Evolutionary conservation across 2,329 filamentous ascomycete species (phyloP).

Genomic region (Talaromyces sp.): DNA sequence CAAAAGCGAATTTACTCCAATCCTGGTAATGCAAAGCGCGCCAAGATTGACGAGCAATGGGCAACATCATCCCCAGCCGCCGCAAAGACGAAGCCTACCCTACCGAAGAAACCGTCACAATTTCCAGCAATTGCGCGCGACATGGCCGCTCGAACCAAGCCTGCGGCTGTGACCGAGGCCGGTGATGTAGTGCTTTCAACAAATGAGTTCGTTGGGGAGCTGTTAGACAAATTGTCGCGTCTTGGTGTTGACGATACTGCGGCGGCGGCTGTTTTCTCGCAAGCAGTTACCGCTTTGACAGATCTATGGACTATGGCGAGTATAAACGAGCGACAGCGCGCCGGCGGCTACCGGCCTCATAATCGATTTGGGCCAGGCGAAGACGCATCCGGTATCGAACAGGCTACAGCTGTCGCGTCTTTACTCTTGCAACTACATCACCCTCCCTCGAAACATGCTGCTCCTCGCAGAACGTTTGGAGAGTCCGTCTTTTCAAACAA

Average conservation of each 20-base stretch:
- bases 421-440: slow-evolving; percentile 77
- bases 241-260: slow-evolving; percentile 27
- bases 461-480: slow-evolving; percentile 17
- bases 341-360: slow-evolving; percentile 33
- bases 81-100: slow-evolving; percentile 29
- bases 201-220: slow-evolving; percentile 62
- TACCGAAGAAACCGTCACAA: slow-evolving; percentile 51
- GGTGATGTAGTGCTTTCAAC: slow-evolving; percentile 69
- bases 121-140: slow-evolving; percentile 69
- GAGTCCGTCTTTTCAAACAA: slow-evolving; percentile 21
- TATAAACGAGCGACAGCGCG: slow-evolving; percentile 40
- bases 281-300: slow-evolving; percentile 29
- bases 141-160: slow-evolving; percentile 53
- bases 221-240: slow-evolving; percentile 50
- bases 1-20: slow-evolving; percentile 39
- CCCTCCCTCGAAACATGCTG: slow-evolving; percentile 42
- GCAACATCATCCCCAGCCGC: slow-evolving; percentile 26
- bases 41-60: slow-evolving; percentile 38
- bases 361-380: slow-evolving; percentile 62
- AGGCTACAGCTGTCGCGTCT: slow-evolving; percentile 73
- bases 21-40: slow-evolving; percentile 36
- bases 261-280: slow-evolving; percentile 27
- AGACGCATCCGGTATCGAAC: slow-evolving; percentile 60
- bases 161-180: slow-evolving; percentile 61
- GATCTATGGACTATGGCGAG: slow-evolving; percentile 28